These are phyloP conservation scores for Mycena olivaceomarginata DNA, from an alignment of 768 basidiomycete species.

Conservation along the genomic window DNA sequence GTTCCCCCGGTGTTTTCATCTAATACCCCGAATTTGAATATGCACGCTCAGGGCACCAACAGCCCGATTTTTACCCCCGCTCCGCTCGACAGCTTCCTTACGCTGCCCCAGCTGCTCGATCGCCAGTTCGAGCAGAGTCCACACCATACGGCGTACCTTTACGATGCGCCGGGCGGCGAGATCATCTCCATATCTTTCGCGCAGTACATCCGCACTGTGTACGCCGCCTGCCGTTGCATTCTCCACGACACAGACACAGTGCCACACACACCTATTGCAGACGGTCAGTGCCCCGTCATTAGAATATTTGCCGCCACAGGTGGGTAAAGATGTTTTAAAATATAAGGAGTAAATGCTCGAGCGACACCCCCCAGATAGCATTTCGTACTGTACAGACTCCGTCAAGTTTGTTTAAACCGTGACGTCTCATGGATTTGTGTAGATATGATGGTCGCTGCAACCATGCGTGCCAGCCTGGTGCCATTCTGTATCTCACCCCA, in stretches of 20 bases:
- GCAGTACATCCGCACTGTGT: constrained; percentile 23
- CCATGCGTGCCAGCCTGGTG: constrained; percentile 41
- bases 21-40: background rate
- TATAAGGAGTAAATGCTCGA: background rate
- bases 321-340: background rate
- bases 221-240: background rate
- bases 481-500: constrained; percentile 59
- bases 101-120: constrained; percentile 34
- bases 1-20: background rate
- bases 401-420: accelerated
- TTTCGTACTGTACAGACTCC: constrained; percentile 25
- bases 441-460: constrained; percentile 38
- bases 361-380: constrained; percentile 4
- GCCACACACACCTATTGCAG: background rate
- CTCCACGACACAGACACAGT: constrained; percentile 4
- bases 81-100: constrained; percentile 24
- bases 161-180: constrained; percentile 13
- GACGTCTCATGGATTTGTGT: background rate
- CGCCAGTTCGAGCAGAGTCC: constrained; percentile 32
- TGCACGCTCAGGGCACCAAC: constrained; percentile 18
- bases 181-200: constrained; percentile 16
- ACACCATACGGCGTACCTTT: constrained; percentile 27
- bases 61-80: constrained; percentile 10
- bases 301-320: constrained; percentile 29
- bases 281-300: constrained; percentile 2